Evolutionary conservation across 139 green algal species (phyloP), one percentile per base, ranked within the genome.

Genomic region (Pleodorina starrii): DNA sequence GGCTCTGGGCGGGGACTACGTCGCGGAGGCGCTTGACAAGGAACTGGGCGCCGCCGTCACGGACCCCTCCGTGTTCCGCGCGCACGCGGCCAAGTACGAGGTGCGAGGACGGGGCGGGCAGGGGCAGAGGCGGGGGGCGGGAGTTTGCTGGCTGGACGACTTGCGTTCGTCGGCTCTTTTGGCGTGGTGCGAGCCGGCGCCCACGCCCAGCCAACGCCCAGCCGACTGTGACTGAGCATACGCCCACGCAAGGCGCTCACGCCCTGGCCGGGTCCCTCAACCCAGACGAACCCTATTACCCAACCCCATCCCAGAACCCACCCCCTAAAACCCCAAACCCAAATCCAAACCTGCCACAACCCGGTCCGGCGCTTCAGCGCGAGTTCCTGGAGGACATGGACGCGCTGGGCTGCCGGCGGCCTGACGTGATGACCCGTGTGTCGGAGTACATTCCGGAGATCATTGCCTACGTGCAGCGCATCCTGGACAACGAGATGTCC

Each of bases 381-480:
- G 96, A 99, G 83, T 99, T 99, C 83, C 84, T 98, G 46, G 95
- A 98, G 42, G 98, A 99, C 93, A 97, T 99, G 96, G 91, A 93
- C 5, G 77, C 90, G 38, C 92, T 99, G 76, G 96, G 97, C 42
- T 97, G 92, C 84, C 90, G 95, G 21, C 84, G 72, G 17, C 98
- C 98, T 2, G 93, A 97, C 74, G 95, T 98, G 69, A 84, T 99
- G 14, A 99, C 98, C 16, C 95, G 98, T 36, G 98, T 99, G 44
- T 97, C 89, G 50, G 98, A 99, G 92, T 99, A 98, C 94, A 96
- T 99, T 25, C 90, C 92, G 1, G 73, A 90, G 29, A 84, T 90
- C 50, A 51, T 90, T 23, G 85, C 12, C 35, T 97, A 94, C 85
- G 92, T 98, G 19, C 36, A 97, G 90, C 91, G 87, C 35, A 99